phyloP scores from a whole-genome alignment of 169 alveolate species.

The Plasmodium cynomolgi region DNA sequence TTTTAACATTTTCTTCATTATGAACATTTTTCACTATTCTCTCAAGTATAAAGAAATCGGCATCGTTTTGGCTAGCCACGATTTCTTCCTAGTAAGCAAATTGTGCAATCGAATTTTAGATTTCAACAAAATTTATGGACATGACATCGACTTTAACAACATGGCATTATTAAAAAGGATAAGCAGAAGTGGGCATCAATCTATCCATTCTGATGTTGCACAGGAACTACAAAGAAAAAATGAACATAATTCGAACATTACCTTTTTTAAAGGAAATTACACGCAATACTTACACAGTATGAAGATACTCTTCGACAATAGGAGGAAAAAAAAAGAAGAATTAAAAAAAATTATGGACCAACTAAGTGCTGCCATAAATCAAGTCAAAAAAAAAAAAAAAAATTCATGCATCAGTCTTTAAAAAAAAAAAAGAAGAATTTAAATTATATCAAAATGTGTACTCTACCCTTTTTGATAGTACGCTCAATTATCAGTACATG shows the following conservation, averaged over 20 bases:
- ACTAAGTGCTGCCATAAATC: conserved; percentile 32
- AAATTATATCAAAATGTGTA: conserved; percentile 49
- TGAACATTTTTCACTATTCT: conserved; percentile 62
- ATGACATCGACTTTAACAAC: conserved; percentile 45
- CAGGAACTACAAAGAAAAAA: background rate
- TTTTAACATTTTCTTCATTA: conserved; percentile 71
- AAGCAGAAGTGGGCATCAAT: background rate
- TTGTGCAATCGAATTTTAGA: conserved; percentile 62
- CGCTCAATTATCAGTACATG: conserved; percentile 59
- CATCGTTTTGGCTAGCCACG: conserved; percentile 68
- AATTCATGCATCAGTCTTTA: conserved; percentile 37
- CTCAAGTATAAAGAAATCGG: conserved; percentile 55
- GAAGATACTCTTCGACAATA: conserved; percentile 53
- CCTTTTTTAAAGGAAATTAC: conserved; percentile 51
- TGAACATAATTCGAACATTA: conserved; percentile 7
- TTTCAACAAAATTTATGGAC: conserved; percentile 43
- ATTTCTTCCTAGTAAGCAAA: conserved; percentile 64
- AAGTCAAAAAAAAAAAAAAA: conserved; percentile 53
- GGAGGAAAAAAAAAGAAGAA: conserved; percentile 69
- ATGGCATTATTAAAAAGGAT: conserved; percentile 40
- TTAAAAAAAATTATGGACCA: conserved; percentile 62
- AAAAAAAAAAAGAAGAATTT: conserved; percentile 66
- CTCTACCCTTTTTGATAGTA: conserved; percentile 8
- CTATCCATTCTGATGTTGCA: background rate
- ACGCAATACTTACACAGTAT: conserved; percentile 46